These are phyloP conservation scores for Primulina eburnea DNA, from an alignment of 257 asterid genomes.

Conservation along the genomic window DNA sequence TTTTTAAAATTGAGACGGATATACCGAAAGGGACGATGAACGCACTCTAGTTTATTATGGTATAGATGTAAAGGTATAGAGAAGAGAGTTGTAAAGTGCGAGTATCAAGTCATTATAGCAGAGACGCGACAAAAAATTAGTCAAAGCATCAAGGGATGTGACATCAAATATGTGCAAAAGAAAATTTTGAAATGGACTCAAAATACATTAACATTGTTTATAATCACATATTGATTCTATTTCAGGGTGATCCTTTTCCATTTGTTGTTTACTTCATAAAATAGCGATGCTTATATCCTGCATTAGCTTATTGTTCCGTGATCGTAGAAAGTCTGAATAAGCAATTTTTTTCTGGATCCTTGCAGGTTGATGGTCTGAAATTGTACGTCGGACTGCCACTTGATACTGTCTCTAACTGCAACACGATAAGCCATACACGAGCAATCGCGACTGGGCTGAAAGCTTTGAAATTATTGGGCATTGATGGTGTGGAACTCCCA, in stretches of 20 bases:
- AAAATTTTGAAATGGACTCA: not conserved
- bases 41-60: too few species aligned
- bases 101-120: too few species aligned
- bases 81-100: not conserved
- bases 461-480: conserved; percentile 77
- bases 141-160: not conserved
- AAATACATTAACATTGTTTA: not conserved
- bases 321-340: conserved; percentile 6
- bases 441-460: conserved; percentile 78
- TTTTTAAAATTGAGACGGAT: not conserved
- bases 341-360: not conserved
- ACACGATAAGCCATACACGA: conserved; percentile 55
- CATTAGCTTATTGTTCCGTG: not conserved
- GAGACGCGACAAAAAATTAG: not conserved
- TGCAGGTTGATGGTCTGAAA: conserved; percentile 53
- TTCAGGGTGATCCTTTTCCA: not conserved
- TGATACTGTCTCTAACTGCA: conserved; percentile 58
- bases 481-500: conserved; percentile 87
- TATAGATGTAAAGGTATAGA: not conserved
- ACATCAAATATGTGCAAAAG: not conserved
- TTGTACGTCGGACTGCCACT: conserved; percentile 80
- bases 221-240: too few species aligned
- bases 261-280: not conserved
- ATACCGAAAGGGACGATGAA: too few species aligned
- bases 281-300: conserved; percentile 1